Evolutionary conservation across 2,329 filamentous ascomycete species (phyloP), one percentile per base, ranked within the genome.

Genomic region (Curvularia sp.): DNA sequence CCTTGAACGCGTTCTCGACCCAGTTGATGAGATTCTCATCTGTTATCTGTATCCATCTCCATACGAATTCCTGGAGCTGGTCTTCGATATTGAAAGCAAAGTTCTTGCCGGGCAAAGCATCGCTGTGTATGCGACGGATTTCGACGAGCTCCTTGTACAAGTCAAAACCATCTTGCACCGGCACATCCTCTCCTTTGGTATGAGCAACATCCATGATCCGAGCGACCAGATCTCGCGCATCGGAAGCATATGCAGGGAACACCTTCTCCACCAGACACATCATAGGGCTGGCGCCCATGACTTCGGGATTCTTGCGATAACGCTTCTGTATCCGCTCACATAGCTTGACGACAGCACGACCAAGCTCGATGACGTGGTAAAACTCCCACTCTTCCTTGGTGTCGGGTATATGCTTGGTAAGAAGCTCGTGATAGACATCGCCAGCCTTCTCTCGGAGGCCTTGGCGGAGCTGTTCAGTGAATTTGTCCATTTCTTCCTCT

Each of bases 61-160:
- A 98, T 5, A 98, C 95, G 75, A 98, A 99, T 35, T 91, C 89
- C 61, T 93, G 90, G 18, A 99, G 83, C 15, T 96, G 81, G 42
- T 88, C 86, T 77, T 99, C 95, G 43, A 99, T 86, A 64, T 93
- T 88, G 75, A 98, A 97, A 4, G 88, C 89, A 75, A 98, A 99
- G 1, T 87, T 86, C 60, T 87, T 82, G 8, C 75, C 75, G 0
- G 91, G 91, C 18, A 97, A 83, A 22, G 88, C 89, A 62, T 91
- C 85, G 7, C 85, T 83, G 75, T 97, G 93, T 26, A 96, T 92
- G 33, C 86, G 84, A 30, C 95, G 89, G 60, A 97, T 92, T 64
- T 91, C 89, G 20, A 94, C 89, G 56, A 99, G 82, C 71, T 96
- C 92, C 70, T 87, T 90, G 80, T 99, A 99, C 18, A 99, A 80